A percentile compares a stretch with the other conserved stretches of the same genome.
phyloP scores from a whole-genome alignment of 225 moss, liverwort and hornwort species.

The Lunularia cruciata region DNA sequence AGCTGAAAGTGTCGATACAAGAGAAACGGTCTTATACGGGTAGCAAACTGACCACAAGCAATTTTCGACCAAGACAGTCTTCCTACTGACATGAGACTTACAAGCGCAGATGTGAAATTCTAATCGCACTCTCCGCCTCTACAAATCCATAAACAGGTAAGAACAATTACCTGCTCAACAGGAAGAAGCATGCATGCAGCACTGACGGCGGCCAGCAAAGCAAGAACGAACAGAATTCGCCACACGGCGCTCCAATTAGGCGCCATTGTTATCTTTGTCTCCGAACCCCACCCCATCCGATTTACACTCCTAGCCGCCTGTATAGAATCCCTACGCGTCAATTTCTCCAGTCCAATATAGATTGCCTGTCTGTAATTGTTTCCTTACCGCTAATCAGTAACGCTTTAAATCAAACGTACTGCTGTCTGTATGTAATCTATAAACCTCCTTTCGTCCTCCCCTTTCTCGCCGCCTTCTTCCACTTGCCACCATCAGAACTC shows the following conservation, averaged over 20 bases:
- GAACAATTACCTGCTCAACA: conserved; percentile 28
- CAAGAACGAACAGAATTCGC: conserved; percentile 20
- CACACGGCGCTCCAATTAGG: conserved; percentile 26
- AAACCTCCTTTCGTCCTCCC: too few relatives aligned
- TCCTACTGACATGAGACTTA: too few relatives aligned
- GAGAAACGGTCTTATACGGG: background rate
- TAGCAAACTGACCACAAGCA: background rate
- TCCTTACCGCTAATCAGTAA: too few relatives aligned
- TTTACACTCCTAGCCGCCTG: background rate
- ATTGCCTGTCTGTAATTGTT: too few relatives aligned
- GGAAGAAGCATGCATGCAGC: conserved; percentile 34
- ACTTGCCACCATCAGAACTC: too few relatives aligned
- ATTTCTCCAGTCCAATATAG: too few relatives aligned
- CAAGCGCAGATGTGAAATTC: background rate
- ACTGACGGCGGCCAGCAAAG: conserved; percentile 32
- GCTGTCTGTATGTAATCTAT: too few relatives aligned
- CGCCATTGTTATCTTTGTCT: conserved; percentile 25
- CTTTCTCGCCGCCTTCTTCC: too few relatives aligned
- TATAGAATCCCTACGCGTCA: too few relatives aligned
- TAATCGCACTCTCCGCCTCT: background rate
- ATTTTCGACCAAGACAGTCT: background rate
- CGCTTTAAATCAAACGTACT: too few relatives aligned
- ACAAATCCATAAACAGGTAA: background rate
- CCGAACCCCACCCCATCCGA: conserved; percentile 19
- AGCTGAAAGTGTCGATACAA: background rate